Evolutionary conservation across 441 rosid genomes (phyloP), one percentile per base, ranked within the genome.

Genomic region (Pelargonium fulgidum): DNA sequence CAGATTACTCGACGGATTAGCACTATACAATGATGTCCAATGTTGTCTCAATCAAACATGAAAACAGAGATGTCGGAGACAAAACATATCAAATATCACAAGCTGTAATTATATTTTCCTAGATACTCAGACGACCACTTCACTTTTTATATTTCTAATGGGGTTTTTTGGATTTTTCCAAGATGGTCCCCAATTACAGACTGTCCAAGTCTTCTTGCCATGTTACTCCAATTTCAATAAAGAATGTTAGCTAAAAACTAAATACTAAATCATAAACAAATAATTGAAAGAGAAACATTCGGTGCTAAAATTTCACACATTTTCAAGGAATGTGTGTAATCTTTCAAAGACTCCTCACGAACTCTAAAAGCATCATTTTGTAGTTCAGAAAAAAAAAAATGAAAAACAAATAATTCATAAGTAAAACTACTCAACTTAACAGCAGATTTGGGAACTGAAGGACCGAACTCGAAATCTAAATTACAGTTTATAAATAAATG

Each of bases 171-270:
- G 85, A 82, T 72, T 73, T 79, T 79, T 78, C 79, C 72, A 17
- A 58, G 71, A 72, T 81, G 88, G 82, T 79, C 88, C 87, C 86
- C 69, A 29, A 19, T 70, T 70, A 77, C 86, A 84, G 83, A 62
- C 85, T 83, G 85, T 85, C 85, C 81, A 81, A 80, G 73, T 72
- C 80, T 67, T 77, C 58, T 58, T 79, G 45, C 75, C 81, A 78
- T 66, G 52, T 75, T 77, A 73, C 73, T 65, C 64, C 67, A 68
- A 50, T 48, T 20, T 48, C 52, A 39, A 65, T 62, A 66, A 24
- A 70, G 19, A 75, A 26, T 44, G 47, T 45, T 26, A 29, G 71
- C 16, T 68, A 65, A 2, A 62, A 62, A 52, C 16, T 33, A 54
- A n/a, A 41, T 8, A 9, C 20, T 41, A 44, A n/a, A 26, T 36